A percentile compares a stretch with the other conserved stretches of the same genome.
Conservation (phyloP, 352 stramenopile genomes). For the Phytopythium ostracodes region DNA sequence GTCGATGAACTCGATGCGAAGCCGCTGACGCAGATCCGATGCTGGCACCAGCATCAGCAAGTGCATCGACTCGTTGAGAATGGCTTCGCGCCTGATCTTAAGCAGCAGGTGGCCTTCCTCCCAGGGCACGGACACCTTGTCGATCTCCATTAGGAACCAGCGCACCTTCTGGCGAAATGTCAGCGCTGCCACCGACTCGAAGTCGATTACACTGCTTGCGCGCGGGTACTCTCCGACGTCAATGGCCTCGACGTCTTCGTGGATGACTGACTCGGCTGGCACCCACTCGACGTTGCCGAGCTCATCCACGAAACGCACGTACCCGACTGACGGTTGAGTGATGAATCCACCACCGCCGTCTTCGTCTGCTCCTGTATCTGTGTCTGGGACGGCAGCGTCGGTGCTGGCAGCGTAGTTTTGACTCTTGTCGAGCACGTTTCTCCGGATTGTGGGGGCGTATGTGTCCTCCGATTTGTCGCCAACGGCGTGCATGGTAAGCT, state of each 20-base stretch:
- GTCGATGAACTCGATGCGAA: slow-evolving; percentile 84
- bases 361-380: not conserved
- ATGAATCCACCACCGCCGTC: slow-evolving; percentile 34
- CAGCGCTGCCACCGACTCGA: slow-evolving; percentile 66
- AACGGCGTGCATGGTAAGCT: slow-evolving; percentile 58
- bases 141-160: slow-evolving; percentile 75
- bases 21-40: slow-evolving; percentile 58
- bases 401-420: slow-evolving; percentile 4
- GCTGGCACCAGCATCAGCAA: slow-evolving; percentile 75
- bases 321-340: slow-evolving; percentile 64
- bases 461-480: slow-evolving; percentile 23
- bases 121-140: slow-evolving; percentile 73
- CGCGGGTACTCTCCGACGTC: slow-evolving; percentile 72
- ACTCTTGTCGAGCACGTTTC: slow-evolving; percentile 26
- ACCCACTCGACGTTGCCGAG: slow-evolving; percentile 71
- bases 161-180: slow-evolving; percentile 70
- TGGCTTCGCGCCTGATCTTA: slow-evolving; percentile 70
- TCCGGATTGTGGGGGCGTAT: slow-evolving; percentile 53
- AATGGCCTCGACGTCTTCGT: slow-evolving; percentile 48
- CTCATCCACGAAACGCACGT: slow-evolving; percentile 70
- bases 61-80: slow-evolving; percentile 80
- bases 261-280: slow-evolving; percentile 57
- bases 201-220: slow-evolving; percentile 69
- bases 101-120: slow-evolving; percentile 77
- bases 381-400: slow-evolving; percentile 11